Evolutionary conservation across 2,329 filamentous ascomycete species (phyloP).

Genomic region (Ophiosphaerella narmari): DNA sequence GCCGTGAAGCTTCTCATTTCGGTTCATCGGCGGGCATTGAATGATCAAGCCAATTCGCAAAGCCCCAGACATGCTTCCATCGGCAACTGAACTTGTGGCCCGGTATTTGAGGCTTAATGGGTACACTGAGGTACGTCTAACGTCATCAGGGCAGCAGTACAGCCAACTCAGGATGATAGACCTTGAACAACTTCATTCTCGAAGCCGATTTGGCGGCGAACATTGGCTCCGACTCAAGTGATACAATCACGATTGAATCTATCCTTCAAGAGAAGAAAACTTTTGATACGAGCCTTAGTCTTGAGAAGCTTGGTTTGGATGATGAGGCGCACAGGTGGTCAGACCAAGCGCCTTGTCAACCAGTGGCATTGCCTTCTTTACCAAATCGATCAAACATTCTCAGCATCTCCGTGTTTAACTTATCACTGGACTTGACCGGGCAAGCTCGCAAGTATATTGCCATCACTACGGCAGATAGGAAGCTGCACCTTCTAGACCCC

Average conservation of each 20-base stretch:
- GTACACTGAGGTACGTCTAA: slow-evolving; percentile 45
- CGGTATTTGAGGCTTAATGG: slow-evolving; percentile 48
- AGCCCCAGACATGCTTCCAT: slow-evolving; percentile 36
- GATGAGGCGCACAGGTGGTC: slow-evolving; percentile 52
- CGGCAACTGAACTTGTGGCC: slow-evolving; percentile 49
- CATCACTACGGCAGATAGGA: slow-evolving; percentile 46
- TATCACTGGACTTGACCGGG: slow-evolving; percentile 27
- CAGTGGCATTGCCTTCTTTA: slow-evolving; percentile 48
- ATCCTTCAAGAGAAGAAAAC: slow-evolving; percentile 65
- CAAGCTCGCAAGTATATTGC: slow-evolving; percentile 32
- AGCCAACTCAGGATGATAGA: slow-evolving; percentile 46
- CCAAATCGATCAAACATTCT: slow-evolving; percentile 60
- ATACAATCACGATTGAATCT: slow-evolving; percentile 61
- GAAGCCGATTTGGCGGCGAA: slow-evolving; percentile 61
- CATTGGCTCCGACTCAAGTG: slow-evolving; percentile 50
- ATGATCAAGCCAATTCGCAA: background rate
- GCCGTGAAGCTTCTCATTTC: background rate
- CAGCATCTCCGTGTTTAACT: slow-evolving; percentile 51
- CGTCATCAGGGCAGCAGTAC: slow-evolving; percentile 6
- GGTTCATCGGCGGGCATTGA: background rate
- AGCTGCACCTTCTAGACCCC: slow-evolving; percentile 53
- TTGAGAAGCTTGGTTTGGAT: slow-evolving; percentile 59
- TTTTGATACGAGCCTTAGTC: slow-evolving; percentile 60
- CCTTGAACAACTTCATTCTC: slow-evolving; percentile 60
- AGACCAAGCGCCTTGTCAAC: slow-evolving; percentile 52